A percentile compares a stretch with the other conserved stretches of the same genome.
These are phyloP conservation scores for Saussurea involucrata DNA, from an alignment of 129 eudicot genomes.

Conservation along the genomic window DNA sequence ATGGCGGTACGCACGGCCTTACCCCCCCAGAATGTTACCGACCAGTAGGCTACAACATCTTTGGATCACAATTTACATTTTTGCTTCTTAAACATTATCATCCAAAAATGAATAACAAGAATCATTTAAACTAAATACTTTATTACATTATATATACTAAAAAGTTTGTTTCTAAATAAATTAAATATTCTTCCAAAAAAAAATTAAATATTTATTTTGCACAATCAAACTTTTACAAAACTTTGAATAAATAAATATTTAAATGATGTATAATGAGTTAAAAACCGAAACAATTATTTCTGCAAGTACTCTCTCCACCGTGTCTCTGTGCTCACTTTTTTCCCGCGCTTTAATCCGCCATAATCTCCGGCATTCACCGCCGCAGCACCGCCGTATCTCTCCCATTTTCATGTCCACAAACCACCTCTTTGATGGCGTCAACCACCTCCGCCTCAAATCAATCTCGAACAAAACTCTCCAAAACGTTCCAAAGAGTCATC, in stretches of 20 bases:
- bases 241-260: neutral
- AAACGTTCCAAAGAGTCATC: slow-evolving; percentile 43
- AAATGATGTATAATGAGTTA: neutral
- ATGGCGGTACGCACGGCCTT: no score
- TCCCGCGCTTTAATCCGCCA: slow-evolving; percentile 27
- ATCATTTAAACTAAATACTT: no score
- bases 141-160: no score
- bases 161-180: no score
- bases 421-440: slow-evolving; percentile 23
- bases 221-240: neutral
- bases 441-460: slow-evolving; percentile 31
- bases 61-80: no score
- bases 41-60: no score
- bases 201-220: neutral
- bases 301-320: neutral
- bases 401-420: neutral
- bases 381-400: neutral
- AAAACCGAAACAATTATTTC: slow-evolving; percentile 9
- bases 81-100: no score
- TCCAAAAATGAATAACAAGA: no score
- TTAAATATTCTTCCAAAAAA: no score
- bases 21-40: no score
- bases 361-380: slow-evolving; percentile 7
- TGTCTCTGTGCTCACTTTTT: slow-evolving; percentile 15
- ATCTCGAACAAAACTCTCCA: slow-evolving; percentile 46